Evolutionary conservation across 2,329 filamentous ascomycete genomes (phyloP).

Genomic region (Xylaria sp.): DNA sequence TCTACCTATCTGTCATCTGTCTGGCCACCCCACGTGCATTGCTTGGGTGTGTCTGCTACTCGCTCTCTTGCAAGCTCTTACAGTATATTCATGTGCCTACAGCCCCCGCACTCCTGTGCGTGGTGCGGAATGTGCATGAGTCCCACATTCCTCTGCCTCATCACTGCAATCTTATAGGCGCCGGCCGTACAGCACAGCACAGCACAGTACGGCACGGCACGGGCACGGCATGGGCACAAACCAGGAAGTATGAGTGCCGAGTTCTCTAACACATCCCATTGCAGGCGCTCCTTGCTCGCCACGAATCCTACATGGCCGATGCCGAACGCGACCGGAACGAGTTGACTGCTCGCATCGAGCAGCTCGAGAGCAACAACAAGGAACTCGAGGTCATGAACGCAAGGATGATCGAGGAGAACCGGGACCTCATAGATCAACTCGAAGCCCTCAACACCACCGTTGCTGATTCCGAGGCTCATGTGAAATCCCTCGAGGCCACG

Average conservation of each 20-base stretch:
- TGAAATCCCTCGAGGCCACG: constrained; percentile 79
- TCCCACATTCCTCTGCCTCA: neutral
- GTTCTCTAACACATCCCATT: constrained; percentile 77
- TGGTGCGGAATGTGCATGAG: too few species aligned
- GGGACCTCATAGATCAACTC: constrained; percentile 81
- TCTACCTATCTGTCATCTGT: neutral
- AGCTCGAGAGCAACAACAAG: constrained; percentile 78
- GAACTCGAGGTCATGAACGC: constrained; percentile 81
- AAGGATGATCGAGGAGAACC: constrained; percentile 84
- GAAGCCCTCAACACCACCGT: constrained; percentile 85
- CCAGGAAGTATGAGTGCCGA: constrained; percentile 42
- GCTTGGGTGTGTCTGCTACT: neutral
- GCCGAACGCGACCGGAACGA: constrained; percentile 85
- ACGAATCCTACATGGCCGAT: constrained; percentile 94
- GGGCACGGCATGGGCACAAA: neutral
- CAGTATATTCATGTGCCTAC: too few species aligned
- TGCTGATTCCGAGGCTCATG: constrained; percentile 80
- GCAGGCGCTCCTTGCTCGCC: constrained; percentile 89
- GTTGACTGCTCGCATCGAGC: constrained; percentile 77
- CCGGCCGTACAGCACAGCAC: constrained; percentile 1
- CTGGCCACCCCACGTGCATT: neutral
- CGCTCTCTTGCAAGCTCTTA: neutral
- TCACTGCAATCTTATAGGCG: constrained; percentile 19
- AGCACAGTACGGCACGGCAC: constrained; percentile 1
- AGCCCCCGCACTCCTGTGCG: neutral